phyloP scores from a whole-genome alignment of 2,329 filamentous ascomycete genomes.

The Pestalotiopsis sp. region DNA sequence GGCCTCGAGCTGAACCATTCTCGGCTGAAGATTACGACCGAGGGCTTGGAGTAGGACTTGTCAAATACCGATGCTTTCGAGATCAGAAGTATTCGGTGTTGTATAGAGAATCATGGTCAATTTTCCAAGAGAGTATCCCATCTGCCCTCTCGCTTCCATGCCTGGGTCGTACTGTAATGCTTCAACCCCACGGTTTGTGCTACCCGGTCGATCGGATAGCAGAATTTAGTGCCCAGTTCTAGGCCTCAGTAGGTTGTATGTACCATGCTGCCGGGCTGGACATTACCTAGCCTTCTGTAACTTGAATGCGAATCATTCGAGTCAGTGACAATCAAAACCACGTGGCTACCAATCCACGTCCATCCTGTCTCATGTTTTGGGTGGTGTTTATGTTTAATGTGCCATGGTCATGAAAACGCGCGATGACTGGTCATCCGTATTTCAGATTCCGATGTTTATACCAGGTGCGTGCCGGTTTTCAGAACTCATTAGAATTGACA shows the following conservation, averaged over 20 bases:
- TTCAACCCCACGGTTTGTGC: neutral
- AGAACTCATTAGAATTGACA: too few relatives aligned
- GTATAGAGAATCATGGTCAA: rapidly evolving
- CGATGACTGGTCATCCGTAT: too few relatives aligned
- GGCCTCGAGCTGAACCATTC: neutral
- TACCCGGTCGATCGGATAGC: neutral
- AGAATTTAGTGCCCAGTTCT: neutral
- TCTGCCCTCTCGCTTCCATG: neutral
- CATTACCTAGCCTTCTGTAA: neutral
- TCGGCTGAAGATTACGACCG: neutral
- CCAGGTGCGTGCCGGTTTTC: too few relatives aligned
- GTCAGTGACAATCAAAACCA: too few relatives aligned
- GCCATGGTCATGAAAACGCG: too few relatives aligned
- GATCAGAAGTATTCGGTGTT: neutral
- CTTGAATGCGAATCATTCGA: neutral
- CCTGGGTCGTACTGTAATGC: neutral
- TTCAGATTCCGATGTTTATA: too few relatives aligned
- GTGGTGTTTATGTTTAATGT: too few relatives aligned
- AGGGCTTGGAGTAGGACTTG: neutral
- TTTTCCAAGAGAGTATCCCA: neutral
- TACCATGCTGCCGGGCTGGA: neutral
- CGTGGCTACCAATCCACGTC: too few relatives aligned
- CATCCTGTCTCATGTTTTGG: too few relatives aligned
- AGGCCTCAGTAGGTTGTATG: neutral
- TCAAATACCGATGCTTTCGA: neutral